A percentile compares a stretch with the other conserved stretches of the same genome.
These are phyloP conservation scores for Microascus cirrosus DNA, from an alignment of 2,329 filamentous ascomycete species.

Conservation along the genomic window DNA sequence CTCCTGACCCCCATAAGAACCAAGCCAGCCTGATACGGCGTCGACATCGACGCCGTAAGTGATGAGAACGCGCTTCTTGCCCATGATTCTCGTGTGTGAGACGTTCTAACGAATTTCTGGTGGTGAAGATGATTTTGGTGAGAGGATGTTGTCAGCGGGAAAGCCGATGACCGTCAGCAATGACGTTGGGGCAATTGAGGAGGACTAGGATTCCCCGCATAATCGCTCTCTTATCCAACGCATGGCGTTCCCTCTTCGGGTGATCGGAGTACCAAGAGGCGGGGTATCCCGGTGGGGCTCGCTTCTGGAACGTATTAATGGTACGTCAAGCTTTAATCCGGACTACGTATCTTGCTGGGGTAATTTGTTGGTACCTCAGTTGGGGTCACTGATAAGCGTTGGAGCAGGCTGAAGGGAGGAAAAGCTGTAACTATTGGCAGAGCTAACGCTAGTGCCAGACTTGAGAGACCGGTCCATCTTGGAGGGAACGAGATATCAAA, in stretches of 20 bases:
- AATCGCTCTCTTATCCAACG: background rate
- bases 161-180: background rate
- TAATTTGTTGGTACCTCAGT: background rate
- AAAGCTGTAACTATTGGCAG: background rate
- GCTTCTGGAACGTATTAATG: no score
- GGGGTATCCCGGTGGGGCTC: background rate
- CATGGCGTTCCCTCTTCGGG: background rate
- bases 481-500: no score
- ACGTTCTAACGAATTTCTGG: background rate
- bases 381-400: background rate
- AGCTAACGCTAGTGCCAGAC: no score
- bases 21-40: conserved; percentile 66
- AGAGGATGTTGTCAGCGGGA: background rate
- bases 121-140: background rate
- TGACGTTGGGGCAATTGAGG: background rate
- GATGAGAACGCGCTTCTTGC: conserved; percentile 23
- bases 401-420: background rate
- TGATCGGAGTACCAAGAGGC: background rate
- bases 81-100: conserved; percentile 13
- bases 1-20: conserved; percentile 64
- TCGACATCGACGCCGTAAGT: conserved; percentile 65
- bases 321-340: background rate
- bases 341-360: background rate
- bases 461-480: no score
- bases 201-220: background rate